Evolutionary conservation across 176 grass and related monocot species (phyloP), one percentile per base, ranked within the genome.

Genomic region (Juncus effusus): DNA sequence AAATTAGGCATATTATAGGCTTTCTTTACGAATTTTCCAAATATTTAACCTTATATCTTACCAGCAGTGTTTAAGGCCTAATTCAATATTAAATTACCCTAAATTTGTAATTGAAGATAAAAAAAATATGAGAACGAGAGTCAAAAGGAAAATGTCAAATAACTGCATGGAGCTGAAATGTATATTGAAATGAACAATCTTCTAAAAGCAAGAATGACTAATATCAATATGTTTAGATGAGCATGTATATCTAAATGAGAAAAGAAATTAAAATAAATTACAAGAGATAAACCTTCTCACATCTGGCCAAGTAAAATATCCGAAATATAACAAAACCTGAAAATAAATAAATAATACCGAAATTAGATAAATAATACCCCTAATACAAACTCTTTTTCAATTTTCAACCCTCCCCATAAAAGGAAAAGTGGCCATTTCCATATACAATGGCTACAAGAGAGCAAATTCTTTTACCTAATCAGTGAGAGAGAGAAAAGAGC

Each of bases 361-460:
- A 40, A 52, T 69, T 54, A 69, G 54, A 49, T 54, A 55, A 69
- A 69, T 56, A 35, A 69, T 54, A 38, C 51, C 54, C 44, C 52
- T 68, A n/a, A 4, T 51, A 19, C 6, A 72, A 72, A 45, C 0
- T 38, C 67, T 55, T 59, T 72, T 45, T 13, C 19, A 28, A 28
- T 28, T 28, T 28, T 28, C 19, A 52, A 6, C 52, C 10, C 40
- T 61, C 35, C 73, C 19, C 79, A 42, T 63, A 88, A 96, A 74
- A 67, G 59, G 92, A 78, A 91, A 88, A 69, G 55, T n/a, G 74
- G 37, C 5, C 70, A 57, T 68, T 84, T 79, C 84, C 79, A 81
- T 79, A 91, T 74, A 82, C 16, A 79, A 80, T 74, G 59, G 15
- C 74, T 79, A 85, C 74, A 72, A 69, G 78, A 77, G 49, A 75